Evolutionary conservation across 768 basidiomycete species (phyloP).

Genomic region (Auricularia heimuer): DNA sequence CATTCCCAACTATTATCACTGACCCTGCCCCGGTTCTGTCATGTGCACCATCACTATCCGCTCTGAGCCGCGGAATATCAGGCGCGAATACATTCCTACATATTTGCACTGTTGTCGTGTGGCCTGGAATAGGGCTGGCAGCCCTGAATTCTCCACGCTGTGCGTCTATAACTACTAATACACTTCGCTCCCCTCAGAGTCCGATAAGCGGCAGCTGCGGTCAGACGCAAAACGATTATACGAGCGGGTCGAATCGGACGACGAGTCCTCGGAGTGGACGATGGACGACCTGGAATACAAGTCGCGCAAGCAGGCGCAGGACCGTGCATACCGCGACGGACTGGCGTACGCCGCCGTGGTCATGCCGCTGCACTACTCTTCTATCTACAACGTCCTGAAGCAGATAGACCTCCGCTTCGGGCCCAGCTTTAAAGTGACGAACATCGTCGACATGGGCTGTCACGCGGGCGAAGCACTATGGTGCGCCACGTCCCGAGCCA

Average conservation of each 20-base stretch:
- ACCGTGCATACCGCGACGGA: constrained; percentile 60
- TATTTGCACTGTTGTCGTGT: too few species aligned
- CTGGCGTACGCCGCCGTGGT: constrained; percentile 79
- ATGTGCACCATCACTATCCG: too few species aligned
- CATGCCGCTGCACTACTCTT: constrained; percentile 80
- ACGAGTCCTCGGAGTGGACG: constrained; percentile 14
- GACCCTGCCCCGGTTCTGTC: too few species aligned
- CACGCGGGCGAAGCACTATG: constrained; percentile 78
- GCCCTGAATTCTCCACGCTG: background rate
- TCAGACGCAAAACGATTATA: constrained; percentile 69
- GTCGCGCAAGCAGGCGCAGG: constrained; percentile 44
- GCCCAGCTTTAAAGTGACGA: constrained; percentile 47
- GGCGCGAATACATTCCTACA: too few species aligned
- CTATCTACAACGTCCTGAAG: constrained; percentile 62
- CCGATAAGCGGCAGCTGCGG: constrained; percentile 54
- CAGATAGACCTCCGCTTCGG: constrained; percentile 57
- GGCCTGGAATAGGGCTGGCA: background rate
- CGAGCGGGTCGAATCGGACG: constrained; percentile 23
- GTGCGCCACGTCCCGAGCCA: constrained; percentile 31
- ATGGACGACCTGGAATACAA: constrained; percentile 51
- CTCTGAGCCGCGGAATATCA: too few species aligned
- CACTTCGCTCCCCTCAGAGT: constrained; percentile 30
- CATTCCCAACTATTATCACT: too few species aligned
- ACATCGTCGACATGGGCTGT: constrained; percentile 76
- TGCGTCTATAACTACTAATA: background rate